Evolutionary conservation across 805 yeast species (phyloP).

Genomic region (Wickerhamiella domercqiae): DNA sequence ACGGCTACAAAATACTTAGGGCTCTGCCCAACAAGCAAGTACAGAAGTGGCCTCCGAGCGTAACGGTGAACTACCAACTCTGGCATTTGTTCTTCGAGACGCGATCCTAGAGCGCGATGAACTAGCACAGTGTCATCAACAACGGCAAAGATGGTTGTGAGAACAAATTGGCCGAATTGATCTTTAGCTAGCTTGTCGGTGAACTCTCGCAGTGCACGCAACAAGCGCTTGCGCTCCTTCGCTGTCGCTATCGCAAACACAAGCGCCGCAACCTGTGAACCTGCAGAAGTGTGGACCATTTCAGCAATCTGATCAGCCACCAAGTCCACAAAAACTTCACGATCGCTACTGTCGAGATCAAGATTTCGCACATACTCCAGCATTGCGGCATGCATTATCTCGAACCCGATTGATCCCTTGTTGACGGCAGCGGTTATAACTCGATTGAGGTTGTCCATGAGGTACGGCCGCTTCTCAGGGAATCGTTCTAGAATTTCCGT

Average conservation of each 20-base stretch:
- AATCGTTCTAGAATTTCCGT: conserved; percentile 50
- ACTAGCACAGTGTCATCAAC: conserved; percentile 88
- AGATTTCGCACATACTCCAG: conserved; percentile 67
- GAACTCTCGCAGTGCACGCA: conserved; percentile 61
- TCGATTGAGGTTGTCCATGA: conserved; percentile 59
- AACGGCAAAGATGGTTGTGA: conserved; percentile 62
- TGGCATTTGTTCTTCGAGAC: conserved; percentile 33
- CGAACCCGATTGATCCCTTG: conserved; percentile 93
- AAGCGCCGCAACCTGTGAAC: conserved; percentile 77
- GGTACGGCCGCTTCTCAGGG: conserved; percentile 62
- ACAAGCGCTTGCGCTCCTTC: conserved; percentile 72
- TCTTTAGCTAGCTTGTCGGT: conserved; percentile 62
- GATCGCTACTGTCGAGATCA: conserved; percentile 32
- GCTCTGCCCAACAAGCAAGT: conserved; percentile 61
- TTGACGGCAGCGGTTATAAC: conserved; percentile 83
- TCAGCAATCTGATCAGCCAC: conserved; percentile 83
- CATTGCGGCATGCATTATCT: conserved; percentile 92
- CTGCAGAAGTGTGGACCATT: conserved; percentile 88
- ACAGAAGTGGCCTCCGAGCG: conserved; percentile 79
- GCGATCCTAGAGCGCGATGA: conserved; percentile 53
- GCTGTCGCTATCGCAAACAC: conserved; percentile 73
- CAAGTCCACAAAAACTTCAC: conserved; percentile 67
- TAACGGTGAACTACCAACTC: conserved; percentile 52
- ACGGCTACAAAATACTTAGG: conserved; percentile 57
- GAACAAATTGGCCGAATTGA: conserved; percentile 73